A percentile compares a stretch with the other conserved stretches of the same genome.
Conservation (phyloP, 768 basidiomycete genomes). For the Boletus rufocinnamomeus region DNA sequence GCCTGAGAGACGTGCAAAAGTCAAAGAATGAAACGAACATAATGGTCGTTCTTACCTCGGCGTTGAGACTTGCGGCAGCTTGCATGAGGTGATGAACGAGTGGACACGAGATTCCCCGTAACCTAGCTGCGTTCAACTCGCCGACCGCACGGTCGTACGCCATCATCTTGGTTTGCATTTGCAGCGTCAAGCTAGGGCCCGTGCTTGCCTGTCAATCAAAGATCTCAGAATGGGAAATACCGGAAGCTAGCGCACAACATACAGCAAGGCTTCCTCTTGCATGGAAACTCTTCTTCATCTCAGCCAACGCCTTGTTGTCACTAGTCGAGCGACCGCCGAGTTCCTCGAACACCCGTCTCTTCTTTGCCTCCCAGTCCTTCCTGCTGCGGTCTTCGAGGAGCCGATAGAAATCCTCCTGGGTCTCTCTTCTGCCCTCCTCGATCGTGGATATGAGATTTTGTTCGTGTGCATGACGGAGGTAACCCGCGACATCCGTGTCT, state of each 20-base stretch:
- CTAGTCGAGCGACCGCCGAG: conserved; percentile 67
- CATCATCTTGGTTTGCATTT: conserved; percentile 96
- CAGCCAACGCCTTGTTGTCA: conserved; percentile 55
- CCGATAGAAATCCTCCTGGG: conserved; percentile 82
- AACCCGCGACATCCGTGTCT: conserved; percentile 93
- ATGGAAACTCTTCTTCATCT: conserved; percentile 63
- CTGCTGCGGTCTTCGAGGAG: conserved; percentile 73
- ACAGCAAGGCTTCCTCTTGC: conserved; percentile 58
- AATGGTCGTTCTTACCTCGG: conserved; percentile 45
- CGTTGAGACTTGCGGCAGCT: conserved; percentile 59
- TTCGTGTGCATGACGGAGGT: conserved; percentile 92
- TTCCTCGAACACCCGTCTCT: conserved; percentile 88
- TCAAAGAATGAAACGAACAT: conserved; percentile 2
- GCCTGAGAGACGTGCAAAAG: conserved; percentile 36
- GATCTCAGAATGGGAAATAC: conserved; percentile 7
- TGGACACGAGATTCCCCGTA: conserved; percentile 73
- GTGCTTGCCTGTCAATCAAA: conserved; percentile 38
- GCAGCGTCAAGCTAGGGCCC: conserved; percentile 61
- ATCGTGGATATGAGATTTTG: conserved; percentile 94
- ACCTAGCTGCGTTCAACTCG: conserved; percentile 73
- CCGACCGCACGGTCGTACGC: conserved; percentile 83
- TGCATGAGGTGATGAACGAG: conserved; percentile 72
- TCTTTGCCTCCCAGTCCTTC: conserved; percentile 88
- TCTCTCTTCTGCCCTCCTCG: conserved; percentile 84
- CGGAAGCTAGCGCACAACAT: conserved; percentile 24